Percentiles rank a stretch among this genome's conserved stretches.
Conservation (phyloP, 1,139 yeast species). For the Geotrichum australiense region DNA sequence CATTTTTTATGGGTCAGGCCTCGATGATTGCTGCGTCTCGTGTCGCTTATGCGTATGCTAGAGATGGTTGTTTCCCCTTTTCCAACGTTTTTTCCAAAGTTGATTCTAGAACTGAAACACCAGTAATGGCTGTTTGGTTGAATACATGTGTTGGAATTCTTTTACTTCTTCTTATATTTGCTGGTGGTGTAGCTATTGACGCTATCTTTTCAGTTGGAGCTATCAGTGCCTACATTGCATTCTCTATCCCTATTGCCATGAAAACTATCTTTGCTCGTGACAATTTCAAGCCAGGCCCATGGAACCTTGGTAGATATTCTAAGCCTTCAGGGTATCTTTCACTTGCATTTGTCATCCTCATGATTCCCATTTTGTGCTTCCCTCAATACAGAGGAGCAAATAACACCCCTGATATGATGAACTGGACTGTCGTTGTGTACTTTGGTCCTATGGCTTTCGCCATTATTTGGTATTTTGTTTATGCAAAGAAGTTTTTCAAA, state of each 20-base stretch:
- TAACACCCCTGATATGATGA: slow-evolving; percentile 47
- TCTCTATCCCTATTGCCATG: slow-evolving; percentile 58
- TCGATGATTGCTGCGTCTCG: slow-evolving; percentile 66
- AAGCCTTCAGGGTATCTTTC: slow-evolving; percentile 36
- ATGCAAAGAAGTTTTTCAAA: slow-evolving; percentile 57
- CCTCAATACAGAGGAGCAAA: slow-evolving; percentile 48
- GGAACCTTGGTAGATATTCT: slow-evolving; percentile 54
- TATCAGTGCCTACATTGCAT: slow-evolving; percentile 63
- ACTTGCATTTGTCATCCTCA: slow-evolving; percentile 42
- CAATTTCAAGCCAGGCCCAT: slow-evolving; percentile 59
- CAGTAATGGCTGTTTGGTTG: slow-evolving; percentile 63
- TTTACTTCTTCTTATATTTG: slow-evolving; percentile 53
- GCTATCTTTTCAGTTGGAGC: slow-evolving; percentile 77
- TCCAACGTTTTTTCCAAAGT: slow-evolving; percentile 51
- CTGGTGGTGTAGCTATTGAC: slow-evolving; percentile 62
- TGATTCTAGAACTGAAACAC: slow-evolving; percentile 51
- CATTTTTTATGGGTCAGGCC: slow-evolving; percentile 64
- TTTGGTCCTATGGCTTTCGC: slow-evolving; percentile 57
- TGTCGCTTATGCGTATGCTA: slow-evolving; percentile 60
- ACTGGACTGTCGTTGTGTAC: slow-evolving; percentile 65
- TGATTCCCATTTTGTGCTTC: slow-evolving; percentile 65
- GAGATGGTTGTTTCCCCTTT: slow-evolving; percentile 64
- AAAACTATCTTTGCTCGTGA: slow-evolving; percentile 48
- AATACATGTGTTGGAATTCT: slow-evolving; percentile 54
- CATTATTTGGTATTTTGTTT: slow-evolving; percentile 45